Conservation (phyloP, 345 rosid genomes). For the Hypericum androsaemum region DNA sequence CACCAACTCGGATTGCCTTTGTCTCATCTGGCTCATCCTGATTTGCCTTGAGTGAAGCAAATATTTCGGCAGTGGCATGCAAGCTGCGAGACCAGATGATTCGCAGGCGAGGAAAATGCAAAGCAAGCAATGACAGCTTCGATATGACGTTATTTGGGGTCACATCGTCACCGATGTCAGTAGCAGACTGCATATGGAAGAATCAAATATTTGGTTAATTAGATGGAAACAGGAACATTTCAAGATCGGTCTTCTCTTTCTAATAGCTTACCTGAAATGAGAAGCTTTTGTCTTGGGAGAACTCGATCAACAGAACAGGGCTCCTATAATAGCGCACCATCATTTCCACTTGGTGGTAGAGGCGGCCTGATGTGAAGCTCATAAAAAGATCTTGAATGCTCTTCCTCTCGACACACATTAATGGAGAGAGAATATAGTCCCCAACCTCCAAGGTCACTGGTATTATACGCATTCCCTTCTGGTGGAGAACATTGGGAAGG, state of each 20-base stretch:
- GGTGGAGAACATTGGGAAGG: slow-evolving; percentile 96
- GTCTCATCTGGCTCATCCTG: slow-evolving; percentile 89
- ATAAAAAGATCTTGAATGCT: slow-evolving; percentile 93
- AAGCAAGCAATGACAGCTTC: slow-evolving; percentile 76
- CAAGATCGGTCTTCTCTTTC: not conserved
- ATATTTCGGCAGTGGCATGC: slow-evolving; percentile 91
- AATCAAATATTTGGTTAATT: slow-evolving; percentile 8
- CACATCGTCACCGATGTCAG: slow-evolving; percentile 93
- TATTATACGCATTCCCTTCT: slow-evolving; percentile 79
- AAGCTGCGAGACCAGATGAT: slow-evolving; percentile 94
- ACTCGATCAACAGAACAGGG: slow-evolving; percentile 95
- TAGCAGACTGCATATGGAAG: slow-evolving; percentile 54
- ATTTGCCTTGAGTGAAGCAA: slow-evolving; percentile 72
- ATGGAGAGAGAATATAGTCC: slow-evolving; percentile 82
- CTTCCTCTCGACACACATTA: slow-evolving; percentile 85
- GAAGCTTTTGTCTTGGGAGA: slow-evolving; percentile 96
- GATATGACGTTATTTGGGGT: slow-evolving; percentile 86
- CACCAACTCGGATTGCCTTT: slow-evolving; percentile 80
- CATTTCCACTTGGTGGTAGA: slow-evolving; percentile 85
- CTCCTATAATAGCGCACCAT: slow-evolving; percentile 85
- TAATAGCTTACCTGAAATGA: slow-evolving; percentile 68
- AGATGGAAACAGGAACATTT: not conserved
- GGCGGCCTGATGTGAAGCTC: slow-evolving; percentile 91
- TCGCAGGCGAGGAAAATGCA: slow-evolving; percentile 87
- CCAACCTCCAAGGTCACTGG: slow-evolving; percentile 95